A percentile compares a stretch with the other conserved stretches of the same genome.
Conservation (phyloP, 352 stramenopile species). For the Globisporangium carolinianum region DNA sequence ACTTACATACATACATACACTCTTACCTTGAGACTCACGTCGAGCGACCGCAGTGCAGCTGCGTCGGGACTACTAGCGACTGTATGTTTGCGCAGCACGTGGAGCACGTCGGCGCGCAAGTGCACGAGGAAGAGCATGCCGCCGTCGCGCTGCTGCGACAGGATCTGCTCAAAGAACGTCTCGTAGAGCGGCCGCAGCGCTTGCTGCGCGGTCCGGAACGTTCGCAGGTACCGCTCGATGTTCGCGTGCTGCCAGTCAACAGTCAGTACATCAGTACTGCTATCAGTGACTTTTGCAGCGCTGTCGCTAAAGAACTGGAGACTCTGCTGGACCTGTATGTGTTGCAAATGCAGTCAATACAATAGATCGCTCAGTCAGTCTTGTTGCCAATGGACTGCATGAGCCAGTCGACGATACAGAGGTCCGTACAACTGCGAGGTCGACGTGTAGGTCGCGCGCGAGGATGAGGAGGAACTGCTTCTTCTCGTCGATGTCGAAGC, state of each 20-base stretch:
- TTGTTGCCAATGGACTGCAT: too few species aligned
- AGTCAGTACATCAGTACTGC: too few species aligned
- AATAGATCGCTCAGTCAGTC: too few species aligned
- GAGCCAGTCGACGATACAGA: background rate
- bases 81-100: constrained; percentile 51
- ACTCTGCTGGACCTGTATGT: constrained; percentile 38
- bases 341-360: background rate
- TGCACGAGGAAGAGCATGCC: constrained; percentile 82
- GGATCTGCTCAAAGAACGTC: constrained; percentile 80
- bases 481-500: constrained; percentile 72
- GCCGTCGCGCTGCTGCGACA: constrained; percentile 70
- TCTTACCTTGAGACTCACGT: constrained; percentile 61
- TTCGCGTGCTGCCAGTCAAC: constrained; percentile 66
- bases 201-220: constrained; percentile 52
- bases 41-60: constrained; percentile 55
- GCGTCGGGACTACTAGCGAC: constrained; percentile 26
- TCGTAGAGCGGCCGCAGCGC: constrained; percentile 61
- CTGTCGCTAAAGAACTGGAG: constrained; percentile 51
- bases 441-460: constrained; percentile 64
- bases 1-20: background rate
- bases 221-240: constrained; percentile 71
- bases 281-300: constrained; percentile 24
- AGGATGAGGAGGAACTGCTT: constrained; percentile 77
- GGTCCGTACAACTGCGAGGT: constrained; percentile 31
- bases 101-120: constrained; percentile 61